Evolutionary conservation across 108 stramenopile genomes (phyloP).

Genomic region (Fragilaria radians): DNA sequence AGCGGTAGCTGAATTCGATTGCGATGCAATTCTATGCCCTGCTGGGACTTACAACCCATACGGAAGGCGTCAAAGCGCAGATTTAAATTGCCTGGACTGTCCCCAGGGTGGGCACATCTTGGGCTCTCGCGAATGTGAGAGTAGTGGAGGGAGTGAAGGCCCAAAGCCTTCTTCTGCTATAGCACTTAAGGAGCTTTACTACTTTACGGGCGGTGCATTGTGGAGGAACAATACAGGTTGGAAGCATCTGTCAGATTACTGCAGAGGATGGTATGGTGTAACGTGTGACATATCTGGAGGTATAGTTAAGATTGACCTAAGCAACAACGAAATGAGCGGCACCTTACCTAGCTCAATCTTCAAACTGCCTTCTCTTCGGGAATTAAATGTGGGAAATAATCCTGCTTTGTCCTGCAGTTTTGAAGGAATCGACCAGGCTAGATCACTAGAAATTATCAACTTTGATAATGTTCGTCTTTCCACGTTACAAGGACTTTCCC

Average conservation of each 20-base stretch:
- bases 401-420: constrained; percentile 1
- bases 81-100: constrained; percentile 13
- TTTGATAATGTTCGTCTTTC: constrained; percentile 52
- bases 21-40: constrained; percentile 82
- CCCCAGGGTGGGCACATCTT: constrained; percentile 23
- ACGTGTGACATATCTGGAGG: constrained; percentile 27
- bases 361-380: constrained; percentile 48
- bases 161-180: background rate
- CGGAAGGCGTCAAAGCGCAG: constrained; percentile 22
- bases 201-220: constrained; percentile 4
- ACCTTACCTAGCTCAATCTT: constrained; percentile 67
- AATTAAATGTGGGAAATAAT: constrained; percentile 26
- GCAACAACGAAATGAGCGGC: constrained; percentile 64
- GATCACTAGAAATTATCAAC: constrained; percentile 25
- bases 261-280: constrained; percentile 65
- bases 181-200: constrained; percentile 1
- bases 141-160: constrained; percentile 16
- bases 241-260: background rate
- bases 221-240: constrained; percentile 6
- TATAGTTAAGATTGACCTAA: constrained; percentile 57
- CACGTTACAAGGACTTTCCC: constrained; percentile 55
- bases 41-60: constrained; percentile 41
- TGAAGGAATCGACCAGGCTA: constrained; percentile 2
- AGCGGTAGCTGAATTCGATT: constrained; percentile 40
- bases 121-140: constrained; percentile 43